These are phyloP conservation scores for Chlorociboria aeruginascens DNA, from an alignment of 495 filamentous ascomycete genomes.

Conservation along the genomic window DNA sequence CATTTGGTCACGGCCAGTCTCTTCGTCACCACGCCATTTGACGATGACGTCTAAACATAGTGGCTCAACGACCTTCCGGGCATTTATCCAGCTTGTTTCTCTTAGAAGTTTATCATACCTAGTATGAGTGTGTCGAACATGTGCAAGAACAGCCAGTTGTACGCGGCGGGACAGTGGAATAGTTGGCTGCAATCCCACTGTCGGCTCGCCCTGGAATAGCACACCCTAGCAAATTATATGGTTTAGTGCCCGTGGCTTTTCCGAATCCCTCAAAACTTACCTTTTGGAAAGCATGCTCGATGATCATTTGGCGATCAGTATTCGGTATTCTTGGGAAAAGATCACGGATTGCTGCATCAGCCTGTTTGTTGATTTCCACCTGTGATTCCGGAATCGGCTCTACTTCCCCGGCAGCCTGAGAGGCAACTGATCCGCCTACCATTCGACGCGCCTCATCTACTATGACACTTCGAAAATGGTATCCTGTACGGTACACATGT, in stretches of 20 bases:
- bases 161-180: slow-evolving; percentile 61
- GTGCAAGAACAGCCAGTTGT: slow-evolving; percentile 73
- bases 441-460: slow-evolving; percentile 32
- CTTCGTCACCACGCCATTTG: slow-evolving; percentile 82
- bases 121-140: slow-evolving; percentile 79
- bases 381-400: slow-evolving; percentile 45
- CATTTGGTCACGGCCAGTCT: slow-evolving; percentile 59
- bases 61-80: slow-evolving; percentile 57
- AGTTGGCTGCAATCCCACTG: slow-evolving; percentile 58
- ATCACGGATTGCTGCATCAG: slow-evolving; percentile 62
- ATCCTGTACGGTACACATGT: slow-evolving; percentile 69
- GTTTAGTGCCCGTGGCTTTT: slow-evolving; percentile 3
- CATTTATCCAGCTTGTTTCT: slow-evolving; percentile 50
- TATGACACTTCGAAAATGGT: slow-evolving; percentile 49
- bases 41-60: slow-evolving; percentile 59
- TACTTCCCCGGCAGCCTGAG: slow-evolving; percentile 18
- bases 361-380: slow-evolving; percentile 57
- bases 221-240: slow-evolving; percentile 10
- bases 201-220: slow-evolving; percentile 22
- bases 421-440: slow-evolving; percentile 10
- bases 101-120: slow-evolving; percentile 71
- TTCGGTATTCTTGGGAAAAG: slow-evolving; percentile 80
- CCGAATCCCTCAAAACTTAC: slow-evolving; percentile 28
- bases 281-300: slow-evolving; percentile 75
- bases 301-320: slow-evolving; percentile 62